Evolutionary conservation across 129 eudicot genomes (phyloP).

Genomic region (Oenanthe sinensis): DNA sequence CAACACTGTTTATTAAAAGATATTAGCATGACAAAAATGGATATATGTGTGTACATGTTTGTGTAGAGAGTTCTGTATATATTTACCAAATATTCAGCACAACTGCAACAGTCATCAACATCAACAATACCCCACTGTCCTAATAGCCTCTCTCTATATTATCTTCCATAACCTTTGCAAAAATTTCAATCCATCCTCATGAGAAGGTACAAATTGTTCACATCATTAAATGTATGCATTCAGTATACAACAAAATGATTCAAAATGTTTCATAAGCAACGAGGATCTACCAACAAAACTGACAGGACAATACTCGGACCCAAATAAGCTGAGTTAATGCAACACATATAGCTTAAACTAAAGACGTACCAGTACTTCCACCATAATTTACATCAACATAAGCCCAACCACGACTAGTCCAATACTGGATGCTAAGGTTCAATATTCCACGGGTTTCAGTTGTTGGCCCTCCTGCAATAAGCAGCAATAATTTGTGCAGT

Average conservation of each 20-base stretch:
- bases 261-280: not conserved
- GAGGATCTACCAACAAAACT: not conserved
- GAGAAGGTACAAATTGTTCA: conserved; percentile 5
- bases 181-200: conserved; percentile 13
- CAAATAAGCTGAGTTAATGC: not conserved
- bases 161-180: conserved; percentile 84
- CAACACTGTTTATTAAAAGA: not conserved
- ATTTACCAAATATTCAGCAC: conserved; percentile 80
- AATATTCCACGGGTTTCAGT: conserved; percentile 81
- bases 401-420: conserved; percentile 99
- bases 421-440: conserved; percentile 70
- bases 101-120: conserved; percentile 94
- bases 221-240: conserved; percentile 7
- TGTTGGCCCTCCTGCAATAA: conserved; percentile 83
- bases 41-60: not conserved
- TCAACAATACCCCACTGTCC: conserved; percentile 84
- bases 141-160: conserved; percentile 82
- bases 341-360: not conserved
- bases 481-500: conserved; percentile 11
- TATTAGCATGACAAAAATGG: not conserved
- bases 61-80: not conserved
- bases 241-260: not conserved
- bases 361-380: conserved; percentile 84
- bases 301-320: not conserved
- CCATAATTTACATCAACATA: conserved; percentile 98